A percentile compares a stretch with the other conserved stretches of the same genome.
Evolutionary conservation across 2,329 filamentous ascomycete genomes (phyloP).

Genomic region (Colletotrichum sp.): DNA sequence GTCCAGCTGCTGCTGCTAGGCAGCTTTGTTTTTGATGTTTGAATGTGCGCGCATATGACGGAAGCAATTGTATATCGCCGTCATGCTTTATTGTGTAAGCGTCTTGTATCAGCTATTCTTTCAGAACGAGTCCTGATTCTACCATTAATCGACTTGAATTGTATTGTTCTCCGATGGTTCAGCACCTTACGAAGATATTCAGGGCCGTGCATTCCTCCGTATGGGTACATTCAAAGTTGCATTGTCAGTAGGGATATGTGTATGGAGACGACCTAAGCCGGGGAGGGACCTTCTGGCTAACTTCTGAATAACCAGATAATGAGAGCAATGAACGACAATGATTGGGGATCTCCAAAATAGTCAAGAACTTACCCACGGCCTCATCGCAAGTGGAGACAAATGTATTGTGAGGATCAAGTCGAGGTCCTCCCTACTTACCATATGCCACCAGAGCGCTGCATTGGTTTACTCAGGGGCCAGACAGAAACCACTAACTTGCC

Average conservation of each 20-base stretch:
- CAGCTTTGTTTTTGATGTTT: neutral
- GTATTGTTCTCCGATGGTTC: neutral
- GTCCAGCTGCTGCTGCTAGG: neutral
- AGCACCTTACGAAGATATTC: neutral
- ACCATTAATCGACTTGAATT: neutral
- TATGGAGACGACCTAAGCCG: too few species aligned
- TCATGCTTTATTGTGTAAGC: neutral
- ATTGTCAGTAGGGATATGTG: too few species aligned
- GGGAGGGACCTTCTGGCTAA: fast-evolving
- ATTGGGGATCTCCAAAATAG: too few species aligned
- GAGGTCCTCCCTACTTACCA: neutral
- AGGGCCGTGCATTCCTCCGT: neutral
- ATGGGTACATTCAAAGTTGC: too few species aligned
- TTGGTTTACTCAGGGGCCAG: neutral
- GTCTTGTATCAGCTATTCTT: neutral
- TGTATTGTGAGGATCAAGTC: neutral
- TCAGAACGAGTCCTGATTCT: neutral
- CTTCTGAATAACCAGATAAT: too few species aligned
- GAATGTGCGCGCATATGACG: too few species aligned
- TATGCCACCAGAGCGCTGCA: neutral
- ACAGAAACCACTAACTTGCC: neutral
- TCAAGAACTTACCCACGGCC: neutral
- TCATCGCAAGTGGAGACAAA: neutral
- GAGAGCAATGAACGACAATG: too few species aligned
- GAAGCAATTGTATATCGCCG: too few species aligned